Percentiles rank a stretch among this genome's conserved stretches.
These are phyloP conservation scores for Geopyxis carbonaria DNA, from an alignment of 495 filamentous ascomycete genomes.

Conservation along the genomic window DNA sequence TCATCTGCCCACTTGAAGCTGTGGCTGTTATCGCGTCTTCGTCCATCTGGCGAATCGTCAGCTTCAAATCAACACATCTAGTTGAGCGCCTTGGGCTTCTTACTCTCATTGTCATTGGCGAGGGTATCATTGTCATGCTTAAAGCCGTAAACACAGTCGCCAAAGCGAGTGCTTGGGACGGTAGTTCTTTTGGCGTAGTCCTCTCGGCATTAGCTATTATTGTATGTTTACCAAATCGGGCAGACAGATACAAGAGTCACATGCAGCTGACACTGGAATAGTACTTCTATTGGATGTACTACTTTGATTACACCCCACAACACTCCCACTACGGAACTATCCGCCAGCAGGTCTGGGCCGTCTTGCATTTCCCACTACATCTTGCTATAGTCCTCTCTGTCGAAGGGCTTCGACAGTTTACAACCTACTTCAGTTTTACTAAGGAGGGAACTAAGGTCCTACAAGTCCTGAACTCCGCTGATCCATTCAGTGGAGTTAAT, in stretches of 20 bases:
- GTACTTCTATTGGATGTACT: slow-evolving; percentile 55
- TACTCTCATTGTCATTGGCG: slow-evolving; percentile 53
- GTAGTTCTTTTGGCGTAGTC: slow-evolving; percentile 22
- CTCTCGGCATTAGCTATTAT: slow-evolving; percentile 26
- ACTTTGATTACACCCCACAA: slow-evolving; percentile 43
- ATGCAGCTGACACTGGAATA: slow-evolving; percentile 11
- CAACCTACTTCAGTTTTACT: slow-evolving; percentile 26
- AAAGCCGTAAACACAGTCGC: slow-evolving; percentile 41
- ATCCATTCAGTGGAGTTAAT: not conserved
- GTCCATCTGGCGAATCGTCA: slow-evolving; percentile 36
- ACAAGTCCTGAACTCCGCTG: not conserved
- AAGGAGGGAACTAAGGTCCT: not conserved
- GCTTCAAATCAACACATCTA: slow-evolving; percentile 48
- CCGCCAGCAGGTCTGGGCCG: slow-evolving; percentile 43
- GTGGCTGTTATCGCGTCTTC: slow-evolving; percentile 38
- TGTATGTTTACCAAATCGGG: slow-evolving; percentile 3
- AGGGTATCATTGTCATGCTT: slow-evolving; percentile 41
- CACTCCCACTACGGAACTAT: slow-evolving; percentile 35
- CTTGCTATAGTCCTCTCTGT: slow-evolving; percentile 44
- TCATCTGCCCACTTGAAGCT: slow-evolving; percentile 39
- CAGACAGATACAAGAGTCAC: too few species aligned
- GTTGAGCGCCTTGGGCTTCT: slow-evolving; percentile 49
- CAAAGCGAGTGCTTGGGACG: slow-evolving; percentile 29
- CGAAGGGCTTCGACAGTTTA: slow-evolving; percentile 36
- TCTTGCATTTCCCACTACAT: slow-evolving; percentile 56